Base-by-base conservation (phyloP, 2,329 filamentous ascomycete species). In the Botrytis elliptica region DNA sequence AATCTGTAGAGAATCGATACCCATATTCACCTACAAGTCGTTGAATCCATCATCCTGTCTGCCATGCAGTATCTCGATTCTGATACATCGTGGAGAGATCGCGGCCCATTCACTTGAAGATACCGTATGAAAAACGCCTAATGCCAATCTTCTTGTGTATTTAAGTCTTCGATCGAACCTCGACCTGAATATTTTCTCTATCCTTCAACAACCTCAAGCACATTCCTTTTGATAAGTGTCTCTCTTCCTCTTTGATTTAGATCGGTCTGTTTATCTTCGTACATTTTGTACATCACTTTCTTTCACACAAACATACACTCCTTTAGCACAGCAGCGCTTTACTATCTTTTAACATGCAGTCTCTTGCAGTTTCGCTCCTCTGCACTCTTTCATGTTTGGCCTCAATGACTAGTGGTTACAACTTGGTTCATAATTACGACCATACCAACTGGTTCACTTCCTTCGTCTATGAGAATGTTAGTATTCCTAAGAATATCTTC, bases 391-490 rank as follows among this genome's bases (percentile, higher is more conserved):
- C 60, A 12, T 36, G 18, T 22, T 22, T 68, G 16, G 42, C 20
- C 20, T 59, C 55, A 4, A 14, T 36, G 36, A 20, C 36, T 25
- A 71, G 40, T 69, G 75, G 57, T n/a, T 78, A 78, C 44, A 73
- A 46, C 1, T 57, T 78, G 40, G 69, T 75, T 46, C 70, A 75
- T 70, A 70, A 71, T 16, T 78, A 78, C 64, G 74, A 78, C n/a
- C 62, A 70, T 40, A 76, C 68, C 29, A 78, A 78, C 20, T 78
- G 77, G 77, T 78, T 74, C 52, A 63, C 70, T 5, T 77, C 75
- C n/a, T 78, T 77, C 36, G 67, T 29, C 25, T 77, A 69, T 57
- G 71, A 75, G 65, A 46, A 69, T 71, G 76, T 77, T 44, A 38
- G 74, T 72, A 42, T 68, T 44, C 1, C n/a, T 49, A 20, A 33